Conservation (phyloP, 208 protist species). For the Herpetomonas muscarum region DNA sequence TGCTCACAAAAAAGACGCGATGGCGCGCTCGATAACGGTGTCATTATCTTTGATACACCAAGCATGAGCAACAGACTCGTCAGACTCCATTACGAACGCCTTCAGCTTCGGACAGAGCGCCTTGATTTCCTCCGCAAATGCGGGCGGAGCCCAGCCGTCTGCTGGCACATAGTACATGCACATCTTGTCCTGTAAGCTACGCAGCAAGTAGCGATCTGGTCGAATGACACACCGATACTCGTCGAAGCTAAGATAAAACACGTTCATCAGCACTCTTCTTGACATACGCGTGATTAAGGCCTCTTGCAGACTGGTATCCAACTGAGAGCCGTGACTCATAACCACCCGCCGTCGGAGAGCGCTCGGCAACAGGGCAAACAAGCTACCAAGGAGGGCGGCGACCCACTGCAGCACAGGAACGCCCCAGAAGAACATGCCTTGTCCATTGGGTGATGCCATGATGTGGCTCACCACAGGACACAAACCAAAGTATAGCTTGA, state of each 20-base stretch:
- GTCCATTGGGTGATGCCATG: constrained; percentile 53
- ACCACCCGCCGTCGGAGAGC: constrained; percentile 16
- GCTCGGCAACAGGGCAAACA: constrained; percentile 27
- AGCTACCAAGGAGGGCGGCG: constrained; percentile 17
- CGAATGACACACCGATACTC: constrained; percentile 53
- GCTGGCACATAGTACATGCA: constrained; percentile 62
- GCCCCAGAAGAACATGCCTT: constrained; percentile 23
- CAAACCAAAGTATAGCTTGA: constrained; percentile 64
- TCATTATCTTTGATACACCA: constrained; percentile 69
- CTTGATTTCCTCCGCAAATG: constrained; percentile 38
- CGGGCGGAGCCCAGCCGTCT: constrained; percentile 58
- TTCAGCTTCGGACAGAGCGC: constrained; percentile 25
- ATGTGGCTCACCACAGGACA: constrained; percentile 63
- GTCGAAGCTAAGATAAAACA: constrained; percentile 44
- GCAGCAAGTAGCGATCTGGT: constrained; percentile 43
- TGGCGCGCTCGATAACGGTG: constrained; percentile 36
- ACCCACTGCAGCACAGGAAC: constrained; percentile 29
- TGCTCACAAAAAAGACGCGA: constrained; percentile 24
- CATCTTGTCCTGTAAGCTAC: constrained; percentile 38
- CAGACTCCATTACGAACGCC: constrained; percentile 44
- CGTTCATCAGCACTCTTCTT: constrained; percentile 27
- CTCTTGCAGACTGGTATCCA: constrained; percentile 13
- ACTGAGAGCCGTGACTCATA: constrained; percentile 11
- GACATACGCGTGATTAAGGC: constrained; percentile 25
- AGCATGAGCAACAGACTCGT: constrained; percentile 42